Base-by-base conservation (phyloP, 768 basidiomycete species). In the Boletales sp. region DNA sequence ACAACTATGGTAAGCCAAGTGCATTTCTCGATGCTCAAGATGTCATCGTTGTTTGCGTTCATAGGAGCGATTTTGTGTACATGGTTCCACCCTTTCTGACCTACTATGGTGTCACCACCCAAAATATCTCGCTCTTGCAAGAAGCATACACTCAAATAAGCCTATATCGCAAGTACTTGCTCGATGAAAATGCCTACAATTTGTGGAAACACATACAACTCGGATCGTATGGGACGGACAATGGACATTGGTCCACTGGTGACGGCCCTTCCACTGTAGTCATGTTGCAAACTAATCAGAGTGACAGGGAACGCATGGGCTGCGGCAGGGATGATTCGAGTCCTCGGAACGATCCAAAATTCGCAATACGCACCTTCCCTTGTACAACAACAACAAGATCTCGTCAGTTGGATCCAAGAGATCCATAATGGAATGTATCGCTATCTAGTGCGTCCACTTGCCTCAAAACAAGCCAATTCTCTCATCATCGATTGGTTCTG, bases 61-160 rank as follows among this genome's bases (percentile, higher is more conserved):
- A 9, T 11, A 89, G 88, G 87, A 80, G 80, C 46, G 90, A 92
- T 63, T 91, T 76, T 46, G 76, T 87, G 12, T 91, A 84, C 64
- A 91, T 91, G 90, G 86, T 85, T 0, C 90, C 90, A 1, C 88
- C 90, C 0, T 94, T 92, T 64, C 68, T 94, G 10, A 89, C 91
- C 0, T 92, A 90, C 66, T 91, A 90, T 63, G 93, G 87, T 35
- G 79, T 80, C 11, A 54, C 73, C 31, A 80, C 80, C 0, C 55
- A 65, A 19, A 87, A 93, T 63, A 61, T 72, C 30, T 77, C 79
- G 0, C 68, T 90, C 15, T 55, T 93, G 15, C 61, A 62, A 3
- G 81, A 84, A 49, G 83, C 88, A 3, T 86, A 86, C 69, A 77
- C 74, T 13, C 91, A 93, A 59, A 81, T 86, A 52, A 75, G 70